These are phyloP conservation scores for Phytopythium aichiense DNA, from an alignment of 352 stramenopile genomes.

Conservation along the genomic window DNA sequence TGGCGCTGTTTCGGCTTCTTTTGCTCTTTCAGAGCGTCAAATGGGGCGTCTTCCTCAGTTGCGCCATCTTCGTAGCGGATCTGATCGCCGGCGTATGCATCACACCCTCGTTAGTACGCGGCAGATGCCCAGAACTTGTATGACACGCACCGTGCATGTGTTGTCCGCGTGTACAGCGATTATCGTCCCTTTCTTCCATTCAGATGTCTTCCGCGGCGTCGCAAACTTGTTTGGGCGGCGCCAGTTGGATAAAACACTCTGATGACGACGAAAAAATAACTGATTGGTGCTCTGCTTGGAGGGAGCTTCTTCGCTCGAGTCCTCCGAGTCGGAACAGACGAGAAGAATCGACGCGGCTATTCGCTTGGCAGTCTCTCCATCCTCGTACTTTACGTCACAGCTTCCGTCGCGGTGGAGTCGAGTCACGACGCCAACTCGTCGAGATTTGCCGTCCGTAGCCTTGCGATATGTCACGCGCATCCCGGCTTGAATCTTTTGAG, in stretches of 20 bases:
- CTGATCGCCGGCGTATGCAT: slow-evolving; percentile 10
- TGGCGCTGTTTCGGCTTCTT: slow-evolving; percentile 12
- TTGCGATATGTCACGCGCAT: slow-evolving; percentile 36
- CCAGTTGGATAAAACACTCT: slow-evolving; percentile 32
- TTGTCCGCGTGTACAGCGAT: slow-evolving; percentile 29
- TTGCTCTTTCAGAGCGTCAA: slow-evolving; percentile 21
- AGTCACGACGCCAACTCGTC: slow-evolving; percentile 25
- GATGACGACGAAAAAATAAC: slow-evolving; percentile 21
- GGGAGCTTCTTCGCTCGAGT: slow-evolving; percentile 15
- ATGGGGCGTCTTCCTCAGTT: slow-evolving; percentile 51
- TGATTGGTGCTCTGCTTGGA: slow-evolving; percentile 6
- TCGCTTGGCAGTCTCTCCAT: slow-evolving; percentile 40
- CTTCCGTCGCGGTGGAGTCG: slow-evolving; percentile 47
- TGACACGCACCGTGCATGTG: slow-evolving; percentile 32
- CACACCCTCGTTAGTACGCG: neutral
- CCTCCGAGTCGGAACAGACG: slow-evolving; percentile 27
- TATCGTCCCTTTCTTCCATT: slow-evolving; percentile 27
- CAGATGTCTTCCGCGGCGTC: slow-evolving; percentile 18
- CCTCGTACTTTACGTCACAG: slow-evolving; percentile 57
- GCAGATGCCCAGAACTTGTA: neutral
- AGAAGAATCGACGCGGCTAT: slow-evolving; percentile 22
- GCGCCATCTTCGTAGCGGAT: slow-evolving; percentile 46
- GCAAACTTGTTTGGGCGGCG: slow-evolving; percentile 35
- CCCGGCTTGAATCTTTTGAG: slow-evolving; percentile 19
- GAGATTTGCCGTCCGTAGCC: slow-evolving; percentile 20